phyloP scores from a whole-genome alignment of 2,329 filamentous ascomycete genomes.

The Madurella fahalii region DNA sequence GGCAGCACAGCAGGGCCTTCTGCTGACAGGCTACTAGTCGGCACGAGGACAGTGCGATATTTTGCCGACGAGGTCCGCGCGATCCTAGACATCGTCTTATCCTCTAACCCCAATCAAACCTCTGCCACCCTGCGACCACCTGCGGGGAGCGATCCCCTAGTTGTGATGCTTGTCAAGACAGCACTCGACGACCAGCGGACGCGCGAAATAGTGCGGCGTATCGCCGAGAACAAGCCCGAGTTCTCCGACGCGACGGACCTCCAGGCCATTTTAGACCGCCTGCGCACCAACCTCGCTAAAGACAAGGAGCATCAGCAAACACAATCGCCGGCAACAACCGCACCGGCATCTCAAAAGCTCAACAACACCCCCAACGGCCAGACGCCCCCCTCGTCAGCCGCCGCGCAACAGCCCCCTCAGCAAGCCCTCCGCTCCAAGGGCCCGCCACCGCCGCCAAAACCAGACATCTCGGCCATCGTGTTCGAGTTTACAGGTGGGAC shows the following conservation, averaged over 20 bases:
- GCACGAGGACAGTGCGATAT: slow-evolving; percentile 54
- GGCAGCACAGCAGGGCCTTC: slow-evolving; percentile 50
- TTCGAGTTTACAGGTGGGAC: slow-evolving; percentile 64
- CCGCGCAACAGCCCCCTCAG: slow-evolving; percentile 28
- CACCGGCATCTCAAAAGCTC: slow-evolving; percentile 17
- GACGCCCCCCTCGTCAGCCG: slow-evolving; percentile 7
- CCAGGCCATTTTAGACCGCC: slow-evolving; percentile 48
- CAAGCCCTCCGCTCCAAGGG: slow-evolving; percentile 60
- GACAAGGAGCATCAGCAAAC: slow-evolving; percentile 27
- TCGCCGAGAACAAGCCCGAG: slow-evolving; percentile 48
- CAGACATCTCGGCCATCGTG: slow-evolving; percentile 62
- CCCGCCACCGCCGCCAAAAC: slow-evolving; percentile 49
- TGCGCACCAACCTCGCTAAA: slow-evolving; percentile 42
- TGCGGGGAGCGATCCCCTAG: slow-evolving; percentile 50
- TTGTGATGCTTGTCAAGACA: slow-evolving; percentile 55
- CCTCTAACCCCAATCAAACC: slow-evolving; percentile 54
- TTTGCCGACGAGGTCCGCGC: slow-evolving; percentile 56
- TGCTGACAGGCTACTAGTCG: slow-evolving; percentile 52
- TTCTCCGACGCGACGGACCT: slow-evolving; percentile 52
- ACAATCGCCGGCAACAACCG: slow-evolving; percentile 13
- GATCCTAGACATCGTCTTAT: slow-evolving; percentile 56
- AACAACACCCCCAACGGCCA: slow-evolving; percentile 20
- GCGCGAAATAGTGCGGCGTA: slow-evolving; percentile 49
- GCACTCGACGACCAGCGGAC: slow-evolving; percentile 50
- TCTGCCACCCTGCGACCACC: slow-evolving; percentile 51